phyloP scores from a whole-genome alignment of 371 early-diverging fungal species.

The Circinella umbellata region DNA sequence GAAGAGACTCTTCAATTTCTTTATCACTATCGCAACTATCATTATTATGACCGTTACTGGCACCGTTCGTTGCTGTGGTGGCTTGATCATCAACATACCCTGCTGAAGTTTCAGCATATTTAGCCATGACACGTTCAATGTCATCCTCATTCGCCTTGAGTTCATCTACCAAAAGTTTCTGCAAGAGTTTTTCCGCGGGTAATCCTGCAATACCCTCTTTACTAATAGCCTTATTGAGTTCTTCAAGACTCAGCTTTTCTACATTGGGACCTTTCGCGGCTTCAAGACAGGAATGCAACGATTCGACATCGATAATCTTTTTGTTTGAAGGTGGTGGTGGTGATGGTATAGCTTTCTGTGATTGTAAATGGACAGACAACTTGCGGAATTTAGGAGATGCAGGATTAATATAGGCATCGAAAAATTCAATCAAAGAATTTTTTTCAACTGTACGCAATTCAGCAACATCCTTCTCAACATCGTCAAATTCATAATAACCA shows the following conservation, averaged over 20 bases:
- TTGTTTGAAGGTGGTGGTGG: slow-evolving; percentile 5
- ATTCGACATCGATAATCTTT: slow-evolving; percentile 19
- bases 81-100: not conserved
- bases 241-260: slow-evolving; percentile 17
- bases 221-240: slow-evolving; percentile 14
- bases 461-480: slow-evolving; percentile 55
- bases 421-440: slow-evolving; percentile 61
- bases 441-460: slow-evolving; percentile 58
- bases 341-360: slow-evolving; percentile 48
- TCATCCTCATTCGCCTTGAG: slow-evolving; percentile 27
- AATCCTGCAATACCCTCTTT: slow-evolving; percentile 26
- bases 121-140: slow-evolving; percentile 23
- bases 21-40: slow-evolving; percentile 11
- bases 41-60: not conserved
- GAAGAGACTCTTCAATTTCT: slow-evolving; percentile 7
- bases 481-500: slow-evolving; percentile 87
- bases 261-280: slow-evolving; percentile 4
- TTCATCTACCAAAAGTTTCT: slow-evolving; percentile 23
- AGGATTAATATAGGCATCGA: slow-evolving; percentile 58
- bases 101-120: slow-evolving; percentile 12
- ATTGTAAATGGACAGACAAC: slow-evolving; percentile 70
- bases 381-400: slow-evolving; percentile 58
- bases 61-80: not conserved
- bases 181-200: slow-evolving; percentile 16
- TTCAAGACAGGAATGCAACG: slow-evolving; percentile 17